Conservation (phyloP, 2,329 filamentous ascomycete genomes). For the Dactylellina leptospora region DNA sequence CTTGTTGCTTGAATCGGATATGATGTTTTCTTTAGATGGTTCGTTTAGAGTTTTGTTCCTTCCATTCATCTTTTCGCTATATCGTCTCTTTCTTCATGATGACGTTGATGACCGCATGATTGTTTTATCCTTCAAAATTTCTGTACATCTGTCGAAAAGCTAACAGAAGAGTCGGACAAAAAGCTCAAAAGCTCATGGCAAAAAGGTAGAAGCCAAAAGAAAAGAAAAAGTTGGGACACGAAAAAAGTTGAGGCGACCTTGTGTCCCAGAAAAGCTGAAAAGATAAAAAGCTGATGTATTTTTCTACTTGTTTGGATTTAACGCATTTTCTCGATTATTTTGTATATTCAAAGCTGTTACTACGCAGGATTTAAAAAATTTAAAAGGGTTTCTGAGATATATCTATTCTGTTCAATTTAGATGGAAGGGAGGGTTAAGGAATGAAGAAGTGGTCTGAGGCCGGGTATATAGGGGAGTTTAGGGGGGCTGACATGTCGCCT, state of each 20-base stretch:
- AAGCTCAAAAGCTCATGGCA: conserved; percentile 1
- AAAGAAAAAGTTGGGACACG: conserved; percentile 43
- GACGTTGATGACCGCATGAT: conserved; percentile 17
- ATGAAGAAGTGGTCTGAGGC: neutral
- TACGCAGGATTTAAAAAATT: conserved; percentile 5
- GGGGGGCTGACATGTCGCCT: conserved; percentile 38
- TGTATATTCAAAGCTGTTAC: conserved; percentile 10
- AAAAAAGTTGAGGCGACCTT: conserved; percentile 1
- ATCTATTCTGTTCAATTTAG: neutral
- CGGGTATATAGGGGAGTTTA: conserved; percentile 1
- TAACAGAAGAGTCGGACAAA: neutral
- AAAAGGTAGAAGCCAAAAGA: conserved; percentile 30
- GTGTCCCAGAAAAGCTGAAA: conserved; percentile 4
- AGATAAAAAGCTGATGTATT: conserved; percentile 34
- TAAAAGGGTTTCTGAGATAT: too few relatives aligned
- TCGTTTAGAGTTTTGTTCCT: neutral
- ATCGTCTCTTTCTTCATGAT: neutral
- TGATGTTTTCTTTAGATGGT: neutral
- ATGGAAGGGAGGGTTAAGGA: too few relatives aligned
- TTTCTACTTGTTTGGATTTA: too few relatives aligned
- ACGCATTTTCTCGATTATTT: too few relatives aligned
- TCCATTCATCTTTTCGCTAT: neutral
- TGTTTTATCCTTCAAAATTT: conserved; percentile 1
- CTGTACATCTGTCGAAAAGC: conserved; percentile 28
- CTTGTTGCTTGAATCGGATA: neutral